A percentile compares a stretch with the other conserved stretches of the same genome.
Conservation (phyloP, 2,329 filamentous ascomycete species). For the Pseudogymnoascus sp. region DNA sequence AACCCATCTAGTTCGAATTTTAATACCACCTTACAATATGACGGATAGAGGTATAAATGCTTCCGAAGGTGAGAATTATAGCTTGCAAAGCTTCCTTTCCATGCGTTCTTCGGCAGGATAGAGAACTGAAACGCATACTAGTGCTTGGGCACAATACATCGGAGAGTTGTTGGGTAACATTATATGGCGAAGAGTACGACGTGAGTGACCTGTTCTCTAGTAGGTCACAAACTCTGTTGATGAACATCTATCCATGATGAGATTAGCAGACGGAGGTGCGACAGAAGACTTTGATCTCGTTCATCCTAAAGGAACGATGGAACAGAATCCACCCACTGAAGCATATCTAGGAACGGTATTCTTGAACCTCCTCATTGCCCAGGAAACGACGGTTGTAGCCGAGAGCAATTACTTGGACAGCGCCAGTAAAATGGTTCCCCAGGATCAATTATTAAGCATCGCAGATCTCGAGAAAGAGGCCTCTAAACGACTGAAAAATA, state of each 20-base stretch:
- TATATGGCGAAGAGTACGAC: neutral
- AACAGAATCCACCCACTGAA: constrained; percentile 32
- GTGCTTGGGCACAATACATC: neutral
- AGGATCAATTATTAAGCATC: constrained; percentile 46
- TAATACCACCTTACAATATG: neutral
- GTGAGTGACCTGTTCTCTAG: neutral
- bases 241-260: neutral
- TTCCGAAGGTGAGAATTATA: neutral
- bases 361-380: constrained; percentile 28
- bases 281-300: constrained; percentile 43
- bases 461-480: constrained; percentile 54
- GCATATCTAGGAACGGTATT: constrained; percentile 37
- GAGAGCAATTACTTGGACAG: constrained; percentile 29
- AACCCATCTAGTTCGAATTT: neutral
- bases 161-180: neutral
- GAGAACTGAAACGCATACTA: neutral
- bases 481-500: constrained; percentile 45
- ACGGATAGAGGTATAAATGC: neutral
- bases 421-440: constrained; percentile 27
- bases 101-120: neutral
- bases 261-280: constrained; percentile 41
- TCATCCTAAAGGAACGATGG: constrained; percentile 40
- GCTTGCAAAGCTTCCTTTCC: neutral
- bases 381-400: constrained; percentile 35
- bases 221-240: neutral